Base-by-base conservation (phyloP, 2,329 filamentous ascomycete genomes). In the Chrysoporthe puriensis region DNA sequence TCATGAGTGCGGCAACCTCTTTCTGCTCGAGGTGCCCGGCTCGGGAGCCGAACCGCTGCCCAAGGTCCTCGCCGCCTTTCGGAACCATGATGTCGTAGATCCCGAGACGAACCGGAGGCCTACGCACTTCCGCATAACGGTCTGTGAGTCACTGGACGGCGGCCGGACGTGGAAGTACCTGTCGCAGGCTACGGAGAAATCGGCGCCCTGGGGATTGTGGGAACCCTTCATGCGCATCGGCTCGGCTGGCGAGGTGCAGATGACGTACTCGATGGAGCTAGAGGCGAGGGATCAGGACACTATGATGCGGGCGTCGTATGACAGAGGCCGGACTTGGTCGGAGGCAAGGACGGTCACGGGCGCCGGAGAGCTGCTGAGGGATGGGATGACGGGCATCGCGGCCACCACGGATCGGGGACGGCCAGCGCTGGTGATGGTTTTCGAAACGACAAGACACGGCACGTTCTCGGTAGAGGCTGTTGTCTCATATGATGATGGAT, bases 1-100 rank as follows among this genome's bases (percentile, higher is more conserved):
- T 0, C 79, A 80, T 18, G 82, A 85, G 70, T 75, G 81, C 63
- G 83, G 84, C 73, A 85, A 84, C 72, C 76, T 79, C 44, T 84
- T 80, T 69, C 71, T 85, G 16, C 74, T 83, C 13, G 81, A 84
- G 67, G 70, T 79, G 2, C 76, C 79, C 1, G 72, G 74, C 4
- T 34, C 59, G 6, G 52, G 9, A 70, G 69, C 0, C 18, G 69
- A 16, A 54, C 63, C 63, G 18, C 56, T 26, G 13, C 74, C 76
- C 0, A 73, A 74, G 1, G 74, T 84, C 1, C 76, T 85, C 0
- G 83, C 79, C 0, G 82, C 83, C 0, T 85, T 85, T 73, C 80
- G 83, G 6, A 85, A 85, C 73, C 72, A 69, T 54, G 68, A 69
- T 46, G 60, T 69, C 16, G 43, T 64, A 14, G 66, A 54, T 5